Conservation (phyloP, 768 basidiomycete genomes). For the Pleurotus citrinopileatus region DNA sequence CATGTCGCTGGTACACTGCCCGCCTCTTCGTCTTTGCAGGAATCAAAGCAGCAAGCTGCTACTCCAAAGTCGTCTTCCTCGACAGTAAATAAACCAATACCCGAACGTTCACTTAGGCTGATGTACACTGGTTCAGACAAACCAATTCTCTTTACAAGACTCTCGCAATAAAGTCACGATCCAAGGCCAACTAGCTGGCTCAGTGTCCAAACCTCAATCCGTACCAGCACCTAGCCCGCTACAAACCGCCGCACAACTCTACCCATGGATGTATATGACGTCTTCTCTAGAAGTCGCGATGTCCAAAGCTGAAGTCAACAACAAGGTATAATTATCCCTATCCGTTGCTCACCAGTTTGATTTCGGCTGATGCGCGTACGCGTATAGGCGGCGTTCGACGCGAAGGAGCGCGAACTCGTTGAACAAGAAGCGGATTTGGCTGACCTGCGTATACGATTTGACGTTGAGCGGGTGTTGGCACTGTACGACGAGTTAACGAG, state of each 20-base stretch:
- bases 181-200: not conserved
- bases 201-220: not conserved
- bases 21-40: no score
- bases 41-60: no score
- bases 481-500: conserved; percentile 45
- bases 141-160: not conserved
- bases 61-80: not conserved
- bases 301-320: conserved; percentile 32
- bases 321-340: conserved; percentile 24
- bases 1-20: no score
- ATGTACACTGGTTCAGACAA: not conserved
- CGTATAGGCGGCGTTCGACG: conserved; percentile 34
- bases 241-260: conserved; percentile 49
- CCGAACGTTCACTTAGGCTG: not conserved
- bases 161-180: no score
- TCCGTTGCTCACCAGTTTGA: not conserved
- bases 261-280: conserved; percentile 62
- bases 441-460: conserved; percentile 38
- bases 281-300: conserved; percentile 53
- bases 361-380: not conserved
- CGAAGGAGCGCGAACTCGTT: conserved; percentile 27
- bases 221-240: conserved; percentile 21
- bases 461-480: conserved; percentile 39
- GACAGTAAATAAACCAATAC: not conserved
- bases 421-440: conserved; percentile 38